Evolutionary conservation across 352 stramenopile genomes (phyloP), one percentile per base, ranked within the genome.

Genomic region (Phytophthora palmivora): DNA sequence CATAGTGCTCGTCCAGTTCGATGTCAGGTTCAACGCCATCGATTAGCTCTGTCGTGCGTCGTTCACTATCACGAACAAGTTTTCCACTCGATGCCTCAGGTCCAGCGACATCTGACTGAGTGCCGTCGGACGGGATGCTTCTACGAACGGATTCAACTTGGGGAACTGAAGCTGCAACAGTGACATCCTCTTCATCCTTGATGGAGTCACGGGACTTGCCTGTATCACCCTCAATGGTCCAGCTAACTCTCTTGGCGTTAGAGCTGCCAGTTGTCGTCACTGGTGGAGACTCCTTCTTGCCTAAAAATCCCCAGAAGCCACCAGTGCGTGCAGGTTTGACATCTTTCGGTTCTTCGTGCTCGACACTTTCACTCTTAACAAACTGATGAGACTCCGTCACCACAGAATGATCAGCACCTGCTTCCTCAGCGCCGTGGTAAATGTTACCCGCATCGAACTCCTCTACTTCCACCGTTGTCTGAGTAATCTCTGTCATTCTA

Each of bases 1-100:
- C 28, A 33, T 74, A 79, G 42, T 66, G 53, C 1, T 66, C 67
- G 19, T 72, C 63, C 24, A 66, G 26, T n/a, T 69, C 61, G 10
- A 70, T 46, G 2, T 67, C 58, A 37, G 71, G 62, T 26, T 70
- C 66, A n/a, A 53, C 41, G 0, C 57, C 58, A n/a, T 78, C 71
- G 8, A 74, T 74, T 0, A 76, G 24, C 37, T 67, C 49, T 0
- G 67, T 79, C 7, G 67, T 71, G 19, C 71, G 71, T 11, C 71
- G 67, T 24, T 79, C 63, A 43, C 62, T 76, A 1, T 72, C 67
- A 14, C 67, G 63, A 2, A 73, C 34, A 4, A 36, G 28, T 32
- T 71, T 67, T 14, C 33, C 58, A 24, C 11, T 49, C 1, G 48
- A 24, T 16, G 15, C 24, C 10, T 32, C 45, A 28, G 26, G 16